phyloP scores from a whole-genome alignment of 148 eudicot species.

The Chenopodium suecicum region DNA sequence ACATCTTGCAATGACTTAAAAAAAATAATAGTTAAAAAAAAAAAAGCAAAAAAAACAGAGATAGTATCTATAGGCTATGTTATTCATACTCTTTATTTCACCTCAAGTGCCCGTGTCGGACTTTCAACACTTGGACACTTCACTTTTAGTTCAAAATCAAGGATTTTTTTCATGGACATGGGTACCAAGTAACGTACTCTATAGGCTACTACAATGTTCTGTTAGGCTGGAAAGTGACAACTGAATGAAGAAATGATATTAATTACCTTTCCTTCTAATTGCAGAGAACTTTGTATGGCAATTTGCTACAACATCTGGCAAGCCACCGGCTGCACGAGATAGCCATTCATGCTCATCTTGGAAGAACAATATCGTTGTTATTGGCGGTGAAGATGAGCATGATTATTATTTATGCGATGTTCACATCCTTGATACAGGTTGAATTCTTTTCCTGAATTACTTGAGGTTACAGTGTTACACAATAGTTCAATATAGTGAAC shows the following conservation, averaged over 20 bases:
- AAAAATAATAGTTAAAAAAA: too few species aligned
- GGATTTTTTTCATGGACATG: too few species aligned
- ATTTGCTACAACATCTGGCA: constrained; percentile 58
- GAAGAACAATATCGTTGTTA: constrained; percentile 76
- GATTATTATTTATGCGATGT: constrained; percentile 85
- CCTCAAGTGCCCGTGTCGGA: too few species aligned
- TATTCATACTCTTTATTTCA: too few species aligned
- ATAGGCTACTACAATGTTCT: background rate
- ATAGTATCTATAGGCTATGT: too few species aligned
- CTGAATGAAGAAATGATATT: constrained; percentile 6
- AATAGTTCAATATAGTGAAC: background rate
- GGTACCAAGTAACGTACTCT: too few species aligned
- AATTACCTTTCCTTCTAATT: constrained; percentile 17
- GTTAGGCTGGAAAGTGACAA: background rate
- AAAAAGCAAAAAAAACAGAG: too few species aligned
- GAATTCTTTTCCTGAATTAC: constrained; percentile 8
- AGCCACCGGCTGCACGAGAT: constrained; percentile 79
- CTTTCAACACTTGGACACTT: too few species aligned
- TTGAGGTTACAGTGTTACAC: background rate
- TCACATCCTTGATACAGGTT: constrained; percentile 94
- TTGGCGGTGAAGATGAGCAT: constrained; percentile 85
- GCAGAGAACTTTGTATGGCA: constrained; percentile 85
- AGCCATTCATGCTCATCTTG: constrained; percentile 94
- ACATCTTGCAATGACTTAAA: background rate
- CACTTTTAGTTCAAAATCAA: too few species aligned